These are phyloP conservation scores for Clonostachys rhizophaga DNA, from an alignment of 2,329 filamentous ascomycete genomes.

Conservation along the genomic window DNA sequence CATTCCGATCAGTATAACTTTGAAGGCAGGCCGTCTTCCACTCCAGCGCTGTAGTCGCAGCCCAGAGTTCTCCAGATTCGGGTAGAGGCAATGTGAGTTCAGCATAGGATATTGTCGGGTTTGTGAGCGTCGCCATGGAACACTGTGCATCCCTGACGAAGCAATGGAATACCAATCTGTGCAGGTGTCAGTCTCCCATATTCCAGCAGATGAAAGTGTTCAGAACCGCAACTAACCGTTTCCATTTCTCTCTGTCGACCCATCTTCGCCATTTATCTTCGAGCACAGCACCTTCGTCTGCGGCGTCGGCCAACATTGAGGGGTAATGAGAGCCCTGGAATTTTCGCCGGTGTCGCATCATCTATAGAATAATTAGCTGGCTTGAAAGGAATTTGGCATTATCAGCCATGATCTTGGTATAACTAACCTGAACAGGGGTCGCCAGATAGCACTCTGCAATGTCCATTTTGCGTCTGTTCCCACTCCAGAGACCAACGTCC, in stretches of 20 bases:
- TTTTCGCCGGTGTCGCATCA: conserved; percentile 51
- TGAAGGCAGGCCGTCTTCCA: conserved; percentile 60
- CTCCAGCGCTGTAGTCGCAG: conserved; percentile 54
- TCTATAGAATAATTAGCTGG: conserved; percentile 19
- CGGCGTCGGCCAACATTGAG: conserved; percentile 39
- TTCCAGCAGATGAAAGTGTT: neutral
- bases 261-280: conserved; percentile 63
- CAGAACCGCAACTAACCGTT: conserved; percentile 36
- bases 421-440: conserved; percentile 37
- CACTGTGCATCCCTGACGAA: conserved; percentile 63
- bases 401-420: conserved; percentile 4
- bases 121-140: conserved; percentile 62
- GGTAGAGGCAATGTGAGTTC: conserved; percentile 65
- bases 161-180: conserved; percentile 56
- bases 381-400: conserved; percentile 2
- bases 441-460: conserved; percentile 45
- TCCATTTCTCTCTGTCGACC: conserved; percentile 62
- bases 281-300: conserved; percentile 51
- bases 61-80: conserved; percentile 58
- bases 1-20: conserved; percentile 25
- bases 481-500: conserved; percentile 49
- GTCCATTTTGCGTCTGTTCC: conserved; percentile 50
- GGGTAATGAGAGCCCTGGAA: conserved; percentile 54
- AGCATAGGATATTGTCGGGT: conserved; percentile 62
- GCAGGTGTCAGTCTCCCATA: neutral